Base-by-base conservation (phyloP, 2,329 filamentous ascomycete species). In the Ascochyta fabae region DNA sequence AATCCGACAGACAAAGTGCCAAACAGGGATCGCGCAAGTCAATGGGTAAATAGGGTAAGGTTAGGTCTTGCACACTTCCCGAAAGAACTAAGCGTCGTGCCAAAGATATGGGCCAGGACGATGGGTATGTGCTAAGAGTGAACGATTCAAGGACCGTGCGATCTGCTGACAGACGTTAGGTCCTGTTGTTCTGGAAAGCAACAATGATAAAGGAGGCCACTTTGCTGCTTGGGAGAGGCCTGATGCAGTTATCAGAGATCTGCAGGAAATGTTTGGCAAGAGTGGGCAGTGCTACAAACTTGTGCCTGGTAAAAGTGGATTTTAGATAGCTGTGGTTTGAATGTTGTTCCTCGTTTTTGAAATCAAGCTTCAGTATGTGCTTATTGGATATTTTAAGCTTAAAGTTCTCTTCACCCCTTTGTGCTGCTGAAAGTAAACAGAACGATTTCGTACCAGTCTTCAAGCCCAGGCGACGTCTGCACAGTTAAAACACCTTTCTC, bases 211-310 rank as follows among this genome's bases (percentile, higher is more conserved):
- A 7, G 84, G 84, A 0, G 86, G 86, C 0, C 86, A 88, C 68
- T 88, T 88, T 65, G 85, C 84, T 1, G 82, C 86, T 0, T 83
- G 80, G 63, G 86, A 89, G 70, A 74, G 75, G 22, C 86, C 86
- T 0, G 76, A 83, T 22, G 72, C 78, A 5, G 72, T 88, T 23
- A 81, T 77, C 0, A 72, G 70, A 2, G 86, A 88, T 66, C 57
- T 88, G 50, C 77, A 76, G 59, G 76, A 75, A 6, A 87, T 88
- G 84, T 87, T 87, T 75, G 81, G 81, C 0, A 79, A 79, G 55
- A 75, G 74, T 2, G 75, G 74, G 1, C 63, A 66, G 3, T 73
- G 71, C 36, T 76, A 65, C 57, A 62, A 63, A 3, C 66, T 77
- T 34, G 66, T 77, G 33, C 66, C 71, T 26, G 73, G 66, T 4